Evolutionary conservation across 176 grass and related monocot species (phyloP).

Genomic region (Aegilops sharonensis): DNA sequence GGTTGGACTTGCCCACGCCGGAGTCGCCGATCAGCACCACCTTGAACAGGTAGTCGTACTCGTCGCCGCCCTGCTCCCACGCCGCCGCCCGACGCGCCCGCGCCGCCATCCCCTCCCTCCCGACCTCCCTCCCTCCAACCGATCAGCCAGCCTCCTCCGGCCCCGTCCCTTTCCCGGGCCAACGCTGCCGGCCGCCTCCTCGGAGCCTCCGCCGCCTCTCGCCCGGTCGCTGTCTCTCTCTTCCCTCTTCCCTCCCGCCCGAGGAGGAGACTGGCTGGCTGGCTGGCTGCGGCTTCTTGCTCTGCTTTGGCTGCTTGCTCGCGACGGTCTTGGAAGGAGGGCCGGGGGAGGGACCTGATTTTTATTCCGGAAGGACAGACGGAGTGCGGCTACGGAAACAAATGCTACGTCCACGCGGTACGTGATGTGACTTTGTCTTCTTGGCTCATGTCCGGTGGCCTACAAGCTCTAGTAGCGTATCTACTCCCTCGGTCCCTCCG

Average conservation of each 20-base stretch:
- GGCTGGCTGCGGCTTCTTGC: background rate
- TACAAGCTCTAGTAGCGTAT: too few species aligned
- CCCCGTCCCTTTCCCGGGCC: background rate
- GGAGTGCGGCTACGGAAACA: background rate
- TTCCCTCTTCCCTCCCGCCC: background rate
- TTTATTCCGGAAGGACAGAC: constrained; percentile 5
- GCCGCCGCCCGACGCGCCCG: constrained; percentile 43
- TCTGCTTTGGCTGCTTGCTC: background rate
- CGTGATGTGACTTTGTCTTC: background rate
- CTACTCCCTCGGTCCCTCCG: too few species aligned
- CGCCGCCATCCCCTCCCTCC: background rate
- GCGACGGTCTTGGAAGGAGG: background rate
- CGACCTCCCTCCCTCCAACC: background rate
- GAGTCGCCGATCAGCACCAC: constrained; percentile 84
- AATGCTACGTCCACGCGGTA: constrained; percentile 4
- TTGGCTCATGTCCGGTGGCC: too few species aligned
- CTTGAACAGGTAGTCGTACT: constrained; percentile 96
- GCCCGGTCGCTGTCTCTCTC: background rate
- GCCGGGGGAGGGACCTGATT: background rate
- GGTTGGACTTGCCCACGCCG: constrained; percentile 87
- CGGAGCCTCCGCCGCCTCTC: constrained; percentile 19
- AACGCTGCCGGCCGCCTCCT: background rate
- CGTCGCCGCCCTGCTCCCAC: constrained; percentile 62
- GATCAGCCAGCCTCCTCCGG: background rate
- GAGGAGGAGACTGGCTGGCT: background rate